Conservation (phyloP, 2,329 filamentous ascomycete genomes). For the Knufia fluminis region DNA sequence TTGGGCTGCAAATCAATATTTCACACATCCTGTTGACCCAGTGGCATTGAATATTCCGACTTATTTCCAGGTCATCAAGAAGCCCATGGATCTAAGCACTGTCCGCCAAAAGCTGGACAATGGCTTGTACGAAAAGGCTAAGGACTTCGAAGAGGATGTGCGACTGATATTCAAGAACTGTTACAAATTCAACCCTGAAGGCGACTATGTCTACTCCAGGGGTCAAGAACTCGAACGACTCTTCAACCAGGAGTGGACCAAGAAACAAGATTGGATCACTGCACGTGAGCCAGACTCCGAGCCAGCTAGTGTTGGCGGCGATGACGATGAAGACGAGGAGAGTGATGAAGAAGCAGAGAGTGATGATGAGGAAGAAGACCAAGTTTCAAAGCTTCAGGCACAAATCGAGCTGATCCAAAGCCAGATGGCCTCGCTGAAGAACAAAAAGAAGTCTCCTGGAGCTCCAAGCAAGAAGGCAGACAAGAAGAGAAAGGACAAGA, state of each 20-base stretch:
- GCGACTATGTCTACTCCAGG: conserved; percentile 62
- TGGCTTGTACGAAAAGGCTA: conserved; percentile 70
- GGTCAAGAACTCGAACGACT: conserved; percentile 65
- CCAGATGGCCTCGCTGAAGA: conserved; percentile 46
- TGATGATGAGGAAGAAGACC: conserved; percentile 46
- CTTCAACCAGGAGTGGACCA: conserved; percentile 66
- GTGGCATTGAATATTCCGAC: conserved; percentile 88
- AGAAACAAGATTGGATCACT: conserved; percentile 73
- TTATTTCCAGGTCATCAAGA: conserved; percentile 90
- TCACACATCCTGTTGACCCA: conserved; percentile 78
- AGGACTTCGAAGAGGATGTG: conserved; percentile 79
- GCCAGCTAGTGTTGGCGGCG: conserved; percentile 54
- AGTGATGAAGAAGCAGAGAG: conserved; percentile 61
- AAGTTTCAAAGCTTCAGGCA: conserved; percentile 58
- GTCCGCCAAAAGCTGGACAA: conserved; percentile 65
- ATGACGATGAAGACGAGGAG: conserved; percentile 63
- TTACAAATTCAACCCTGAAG: conserved; percentile 78
- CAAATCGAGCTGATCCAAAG: conserved; percentile 67
- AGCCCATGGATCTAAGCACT: conserved; percentile 90
- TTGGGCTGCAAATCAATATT: conserved; percentile 58
- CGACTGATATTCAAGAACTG: conserved; percentile 81
- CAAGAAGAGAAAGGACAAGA: conserved; percentile 37
- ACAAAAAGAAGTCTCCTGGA: conserved; percentile 45
- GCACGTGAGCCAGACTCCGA: conserved; percentile 60
- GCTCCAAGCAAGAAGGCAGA: conserved; percentile 39